A percentile compares a stretch with the other conserved stretches of the same genome.
phyloP scores from a whole-genome alignment of 1,284 basidiomycete species.

The Apiotrichum gamsii region DNA sequence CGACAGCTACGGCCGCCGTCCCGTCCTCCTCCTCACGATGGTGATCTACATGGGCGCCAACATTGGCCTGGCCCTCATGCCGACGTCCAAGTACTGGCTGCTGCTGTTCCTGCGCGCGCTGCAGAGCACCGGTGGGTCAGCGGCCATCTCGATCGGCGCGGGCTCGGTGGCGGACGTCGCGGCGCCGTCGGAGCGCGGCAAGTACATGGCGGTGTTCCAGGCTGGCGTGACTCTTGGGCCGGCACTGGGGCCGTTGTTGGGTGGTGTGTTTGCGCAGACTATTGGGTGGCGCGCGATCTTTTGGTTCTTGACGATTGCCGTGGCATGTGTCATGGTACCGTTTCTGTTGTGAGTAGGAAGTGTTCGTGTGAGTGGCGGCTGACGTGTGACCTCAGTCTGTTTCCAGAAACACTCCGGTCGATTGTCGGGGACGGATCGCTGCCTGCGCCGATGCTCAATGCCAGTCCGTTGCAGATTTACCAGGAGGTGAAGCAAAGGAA shows the following conservation, averaged over 20 bases:
- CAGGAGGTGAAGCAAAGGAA: constrained; percentile 22
- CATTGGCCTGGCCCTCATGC: constrained; percentile 41
- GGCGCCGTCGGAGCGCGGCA: constrained; percentile 43
- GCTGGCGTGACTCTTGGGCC: constrained; percentile 10
- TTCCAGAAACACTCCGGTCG: constrained; percentile 44
- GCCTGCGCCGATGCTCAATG: constrained; percentile 38
- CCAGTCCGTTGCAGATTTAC: constrained; percentile 26
- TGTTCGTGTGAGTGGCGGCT: too few relatives aligned
- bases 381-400: constrained; percentile 21
- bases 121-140: constrained; percentile 43
- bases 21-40: constrained; percentile 42
- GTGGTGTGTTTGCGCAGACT: constrained; percentile 24
- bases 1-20: constrained; percentile 38
- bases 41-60: constrained; percentile 41
- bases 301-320: constrained; percentile 29
- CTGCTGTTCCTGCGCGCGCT: constrained; percentile 41
- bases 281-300: constrained; percentile 29
- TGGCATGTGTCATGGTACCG: constrained; percentile 2
- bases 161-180: constrained; percentile 44
- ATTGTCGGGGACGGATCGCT: constrained; percentile 45
- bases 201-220: constrained; percentile 38
- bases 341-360: constrained; percentile 26
- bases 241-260: constrained; percentile 25
- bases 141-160: constrained; percentile 43
- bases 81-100: constrained; percentile 39